Evolutionary conservation across 164 flowering plant genomes (phyloP), one percentile per base, ranked within the genome.

Genomic region (Piper longum): DNA sequence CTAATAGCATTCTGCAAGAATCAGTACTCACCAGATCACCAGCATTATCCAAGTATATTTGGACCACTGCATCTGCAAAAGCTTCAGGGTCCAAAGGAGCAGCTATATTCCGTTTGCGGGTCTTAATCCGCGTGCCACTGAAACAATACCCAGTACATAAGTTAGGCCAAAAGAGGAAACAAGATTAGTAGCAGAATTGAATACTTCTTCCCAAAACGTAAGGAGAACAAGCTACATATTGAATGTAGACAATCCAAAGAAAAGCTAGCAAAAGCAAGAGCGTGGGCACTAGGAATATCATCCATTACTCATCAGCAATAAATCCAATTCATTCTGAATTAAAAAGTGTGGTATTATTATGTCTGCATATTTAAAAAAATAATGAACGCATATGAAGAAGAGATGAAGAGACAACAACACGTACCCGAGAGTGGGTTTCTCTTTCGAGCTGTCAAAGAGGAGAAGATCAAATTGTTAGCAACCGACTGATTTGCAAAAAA

Each of bases 61-160:
- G 99, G 92, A 93, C 96, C 92, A 93, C 99, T 88, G 95, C 99
- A 93, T 93, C 99, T 43, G 99, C 80, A 83, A 93, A 90, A 52
- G 96, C 75, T 76, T 96, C 85, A 83, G 99, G 96, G 96, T 93
- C 99, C 93, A 90, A 80, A 41, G 99, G 99, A n/a, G 95, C 97
- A 61, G 95, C 89, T 64, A 95, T 95, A 71, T 91, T 95, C 88
- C 99, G 92, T 85, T 95, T 95, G 99, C 95, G 99, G 99, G 99
- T 85, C 99, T 89, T 95, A 78, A 95, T 95, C 97, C 97, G 99
- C 99, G 91, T 82, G 64, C 99, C 99, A 82, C 97, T 93, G 80
- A 7, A 72, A 45, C 54, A 40, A 44, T 18, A 52, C 5, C 40
- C 65, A 57, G 54, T 16, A 64, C 56, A 59, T 54, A 57, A n/a